These are phyloP conservation scores for Madurella fahalii DNA, from an alignment of 2,329 filamentous ascomycete species.

Conservation along the genomic window DNA sequence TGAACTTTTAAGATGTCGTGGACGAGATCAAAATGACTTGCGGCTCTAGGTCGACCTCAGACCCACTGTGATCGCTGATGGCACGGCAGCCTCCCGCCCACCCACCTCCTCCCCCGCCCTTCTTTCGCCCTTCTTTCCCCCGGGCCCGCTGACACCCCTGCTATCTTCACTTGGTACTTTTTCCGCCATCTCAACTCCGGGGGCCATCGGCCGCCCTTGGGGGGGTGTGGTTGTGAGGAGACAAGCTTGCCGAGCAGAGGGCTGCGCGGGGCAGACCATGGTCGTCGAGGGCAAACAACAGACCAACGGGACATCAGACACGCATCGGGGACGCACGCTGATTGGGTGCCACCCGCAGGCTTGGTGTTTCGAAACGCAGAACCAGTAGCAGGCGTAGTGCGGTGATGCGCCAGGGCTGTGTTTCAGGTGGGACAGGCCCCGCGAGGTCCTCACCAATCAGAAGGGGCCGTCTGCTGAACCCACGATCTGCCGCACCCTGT, in stretches of 20 bases:
- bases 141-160: no score
- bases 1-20: no score
- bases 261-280: neutral
- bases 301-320: conserved; percentile 3
- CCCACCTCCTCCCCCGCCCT: no score
- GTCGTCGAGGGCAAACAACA: conserved; percentile 4
- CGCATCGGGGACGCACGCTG: conserved; percentile 8
- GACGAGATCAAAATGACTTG: no score
- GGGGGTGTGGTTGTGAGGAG: no score
- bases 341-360: conserved; percentile 23
- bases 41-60: no score
- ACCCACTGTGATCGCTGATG: no score
- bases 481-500: conserved; percentile 4
- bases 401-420: conserved; percentile 25
- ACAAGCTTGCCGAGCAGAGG: neutral
- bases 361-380: conserved; percentile 26
- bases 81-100: no score
- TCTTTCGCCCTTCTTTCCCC: no score
- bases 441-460: conserved; percentile 14
- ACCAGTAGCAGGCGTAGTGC: conserved; percentile 6
- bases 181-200: no score
- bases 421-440: conserved; percentile 28
- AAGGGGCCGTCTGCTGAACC: conserved; percentile 3
- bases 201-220: no score
- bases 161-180: no score